Base-by-base conservation (phyloP, 164 flowering plant species). In the Houttuynia cordata region DNA sequence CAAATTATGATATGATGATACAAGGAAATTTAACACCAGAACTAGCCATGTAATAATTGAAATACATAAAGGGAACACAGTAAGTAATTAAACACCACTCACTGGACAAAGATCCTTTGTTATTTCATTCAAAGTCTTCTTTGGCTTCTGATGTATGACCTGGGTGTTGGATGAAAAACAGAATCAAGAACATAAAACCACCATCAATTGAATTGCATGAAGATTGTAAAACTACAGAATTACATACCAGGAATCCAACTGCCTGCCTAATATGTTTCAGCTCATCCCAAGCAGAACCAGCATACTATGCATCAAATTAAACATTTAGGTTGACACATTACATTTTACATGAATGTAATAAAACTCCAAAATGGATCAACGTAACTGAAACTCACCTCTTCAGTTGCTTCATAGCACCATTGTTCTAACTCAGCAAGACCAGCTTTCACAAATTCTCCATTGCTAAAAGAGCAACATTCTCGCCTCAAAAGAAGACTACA, bases 61-160 rank as follows among this genome's bases (percentile, higher is more conserved):
- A 54, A 24, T 1, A 0, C 21, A 20, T 24, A 23, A 45, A 55
- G 40, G 51, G 34, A 21, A 25, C n/a, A 10, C n/a, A n/a, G n/a
- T n/a, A n/a, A n/a, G 47, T 41, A 25, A 0, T 57, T 19, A 20
- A 60, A 58, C 14, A 12, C 64, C 59, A 73, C 87, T 67, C 51
- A 93, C 99, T 7, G 96, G 96, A 70, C 97, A 94, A 62, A 94
- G 88, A 49, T 88, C 91, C 39, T 83, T 88, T 15, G 91, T 91
- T 53, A 94, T 91, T 75, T 94, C 99, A 40, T 76, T 75, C 76
- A 94, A 80, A 19, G 83, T 79, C 83, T 88, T 86, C 64, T 91
- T 87, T 24, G 96, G 96, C 77, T 94, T 94, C 68, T 94, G 99
- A 74, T 91, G 97, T 66, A 94, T 85, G 65, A 94, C 96, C 99